These are phyloP conservation scores for Gorgonomyces haynaldii DNA, from an alignment of 192 early-diverging fungal genomes.

Conservation along the genomic window DNA sequence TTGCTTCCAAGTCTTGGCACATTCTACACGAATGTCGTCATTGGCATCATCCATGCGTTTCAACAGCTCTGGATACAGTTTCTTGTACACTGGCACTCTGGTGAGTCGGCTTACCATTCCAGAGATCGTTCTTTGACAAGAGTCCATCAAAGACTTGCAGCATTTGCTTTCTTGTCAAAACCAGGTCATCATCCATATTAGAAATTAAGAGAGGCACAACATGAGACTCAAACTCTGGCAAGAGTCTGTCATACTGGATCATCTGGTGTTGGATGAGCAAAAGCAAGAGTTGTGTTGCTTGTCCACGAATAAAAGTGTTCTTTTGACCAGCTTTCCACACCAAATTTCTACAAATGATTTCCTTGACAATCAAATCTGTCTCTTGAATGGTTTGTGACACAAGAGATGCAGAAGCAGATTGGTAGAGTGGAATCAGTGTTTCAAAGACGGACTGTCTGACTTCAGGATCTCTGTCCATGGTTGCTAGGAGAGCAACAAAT, in stretches of 20 bases:
- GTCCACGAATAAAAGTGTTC: constrained; percentile 11
- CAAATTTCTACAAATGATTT: constrained; percentile 19
- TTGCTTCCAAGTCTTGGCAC: constrained; percentile 8
- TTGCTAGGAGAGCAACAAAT: constrained; percentile 8
- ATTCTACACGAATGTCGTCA: constrained; percentile 31
- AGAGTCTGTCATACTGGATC: constrained; percentile 14
- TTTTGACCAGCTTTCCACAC: constrained; percentile 39
- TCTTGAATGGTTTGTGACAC: too few relatives aligned
- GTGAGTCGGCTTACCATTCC: not conserved
- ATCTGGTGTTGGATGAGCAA: constrained; percentile 3
- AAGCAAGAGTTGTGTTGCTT: constrained; percentile 16
- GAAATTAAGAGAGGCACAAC: constrained; percentile 6
- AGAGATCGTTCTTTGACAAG: not conserved
- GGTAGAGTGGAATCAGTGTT: constrained; percentile 15
- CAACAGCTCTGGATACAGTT: constrained; percentile 38
- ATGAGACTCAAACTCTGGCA: constrained; percentile 12
- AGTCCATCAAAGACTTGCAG: not conserved
- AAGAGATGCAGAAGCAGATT: constrained; percentile 4
- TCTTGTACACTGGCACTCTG: constrained; percentile 17
- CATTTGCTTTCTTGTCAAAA: not conserved
- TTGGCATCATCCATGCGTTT: constrained; percentile 48
- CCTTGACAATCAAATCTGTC: constrained; percentile 21
- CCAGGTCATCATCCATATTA: constrained; percentile 12
- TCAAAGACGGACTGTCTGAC: constrained; percentile 24
- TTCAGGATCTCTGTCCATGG: constrained; percentile 32